Evolutionary conservation across 2,329 filamentous ascomycete genomes (phyloP).

Genomic region (Neonectria hederae): DNA sequence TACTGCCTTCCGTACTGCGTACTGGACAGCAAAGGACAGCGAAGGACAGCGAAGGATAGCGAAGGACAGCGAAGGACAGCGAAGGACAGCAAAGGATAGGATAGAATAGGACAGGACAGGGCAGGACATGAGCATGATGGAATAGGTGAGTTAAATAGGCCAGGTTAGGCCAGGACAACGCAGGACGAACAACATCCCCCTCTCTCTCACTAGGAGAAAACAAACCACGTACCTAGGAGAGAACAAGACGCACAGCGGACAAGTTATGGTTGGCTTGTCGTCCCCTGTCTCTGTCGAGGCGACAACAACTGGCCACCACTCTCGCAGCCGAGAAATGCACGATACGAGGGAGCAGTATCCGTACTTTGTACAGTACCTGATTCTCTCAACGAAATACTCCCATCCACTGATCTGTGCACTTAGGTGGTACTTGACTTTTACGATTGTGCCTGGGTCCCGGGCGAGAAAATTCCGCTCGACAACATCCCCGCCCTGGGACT

Average conservation of each 20-base stretch:
- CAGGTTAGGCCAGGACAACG: not conserved
- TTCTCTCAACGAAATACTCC: not conserved
- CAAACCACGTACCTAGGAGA: slow-evolving; percentile 15
- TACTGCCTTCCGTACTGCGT: not conserved
- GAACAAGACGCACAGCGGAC: slow-evolving; percentile 15
- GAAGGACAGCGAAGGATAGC: no score
- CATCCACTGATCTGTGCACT: not conserved
- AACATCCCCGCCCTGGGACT: slow-evolving; percentile 30
- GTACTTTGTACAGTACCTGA: not conserved
- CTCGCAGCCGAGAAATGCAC: slow-evolving; percentile 12
- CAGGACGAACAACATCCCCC: slow-evolving; percentile 1
- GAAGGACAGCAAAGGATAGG: no score
- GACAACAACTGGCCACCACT: slow-evolving; percentile 27
- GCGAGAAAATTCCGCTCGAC: not conserved
- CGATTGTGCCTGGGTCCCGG: slow-evolving; percentile 5
- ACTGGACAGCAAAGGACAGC: slow-evolving; percentile 2
- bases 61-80: no score
- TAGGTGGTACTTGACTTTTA: not conserved
- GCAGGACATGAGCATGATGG: not conserved
- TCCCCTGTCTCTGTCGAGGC: slow-evolving; percentile 22
- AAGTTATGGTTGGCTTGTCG: slow-evolving; percentile 20
- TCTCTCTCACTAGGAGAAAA: slow-evolving; percentile 23
- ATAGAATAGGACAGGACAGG: slow-evolving; percentile 4
- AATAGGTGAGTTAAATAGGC: not conserved
- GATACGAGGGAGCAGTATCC: slow-evolving; percentile 18